Percentiles rank a stretch among this genome's conserved stretches.
Conservation (phyloP, 495 filamentous ascomycete genomes). For the Daldinia concentrica region DNA sequence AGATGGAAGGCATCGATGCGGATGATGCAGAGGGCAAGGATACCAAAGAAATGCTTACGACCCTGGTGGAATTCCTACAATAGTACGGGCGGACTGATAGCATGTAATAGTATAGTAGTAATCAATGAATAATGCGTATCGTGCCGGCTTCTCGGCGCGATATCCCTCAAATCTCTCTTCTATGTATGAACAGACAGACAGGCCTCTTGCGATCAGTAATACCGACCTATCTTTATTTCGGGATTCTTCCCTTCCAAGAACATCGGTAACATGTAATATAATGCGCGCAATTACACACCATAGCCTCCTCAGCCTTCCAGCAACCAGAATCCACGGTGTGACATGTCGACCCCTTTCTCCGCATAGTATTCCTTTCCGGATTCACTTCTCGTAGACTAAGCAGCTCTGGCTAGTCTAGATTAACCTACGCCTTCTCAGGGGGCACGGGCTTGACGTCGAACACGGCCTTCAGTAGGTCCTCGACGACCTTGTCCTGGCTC, state of each 20-base stretch:
- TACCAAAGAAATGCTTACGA: conserved; percentile 74
- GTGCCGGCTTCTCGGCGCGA: conserved; percentile 21
- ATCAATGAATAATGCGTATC: conserved; percentile 29
- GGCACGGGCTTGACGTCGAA: conserved; percentile 79
- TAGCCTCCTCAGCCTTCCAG: not conserved
- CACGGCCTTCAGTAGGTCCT: conserved; percentile 80
- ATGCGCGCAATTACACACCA: conserved; percentile 2
- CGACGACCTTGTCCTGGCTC: conserved; percentile 79
- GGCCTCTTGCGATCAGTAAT: conserved; percentile 8
- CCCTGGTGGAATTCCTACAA: conserved; percentile 69
- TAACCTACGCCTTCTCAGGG: conserved; percentile 47
- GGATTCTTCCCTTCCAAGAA: not conserved
- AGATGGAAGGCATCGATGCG: conserved; percentile 69
- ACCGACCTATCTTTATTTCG: conserved; percentile 12
- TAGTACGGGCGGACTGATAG: conserved; percentile 13
- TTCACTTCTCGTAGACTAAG: too few species aligned
- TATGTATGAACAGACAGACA: conserved; percentile 39
- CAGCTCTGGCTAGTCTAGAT: too few species aligned
- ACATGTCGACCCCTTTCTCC: not conserved
- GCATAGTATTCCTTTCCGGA: not conserved
- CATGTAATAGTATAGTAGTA: conserved; percentile 25
- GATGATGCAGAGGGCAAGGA: conserved; percentile 67
- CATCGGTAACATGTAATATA: conserved; percentile 5
- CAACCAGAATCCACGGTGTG: conserved; percentile 3
- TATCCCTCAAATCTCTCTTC: conserved; percentile 12